phyloP scores from a whole-genome alignment of 768 basidiomycete species.

The Suillus tomentosus region DNA sequence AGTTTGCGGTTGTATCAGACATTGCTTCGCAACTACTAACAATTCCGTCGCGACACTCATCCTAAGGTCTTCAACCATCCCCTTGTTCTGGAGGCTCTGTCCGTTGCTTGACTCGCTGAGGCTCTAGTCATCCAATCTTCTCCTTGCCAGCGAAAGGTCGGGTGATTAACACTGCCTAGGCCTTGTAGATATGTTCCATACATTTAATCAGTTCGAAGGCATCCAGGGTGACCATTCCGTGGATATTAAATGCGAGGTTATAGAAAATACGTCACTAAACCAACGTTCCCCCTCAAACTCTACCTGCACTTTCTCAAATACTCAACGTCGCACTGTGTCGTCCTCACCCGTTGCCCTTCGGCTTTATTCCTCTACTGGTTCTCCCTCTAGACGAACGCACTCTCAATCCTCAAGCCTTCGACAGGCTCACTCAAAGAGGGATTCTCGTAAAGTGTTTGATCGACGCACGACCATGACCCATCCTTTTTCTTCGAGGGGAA shows the following conservation, averaged over 20 bases:
- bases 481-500: slow-evolving; percentile 24
- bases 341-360: slow-evolving; percentile 35
- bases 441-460: slow-evolving; percentile 33
- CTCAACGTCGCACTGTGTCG: slow-evolving; percentile 24
- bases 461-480: slow-evolving; percentile 19
- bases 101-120: slow-evolving; percentile 19
- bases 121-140: slow-evolving; percentile 16
- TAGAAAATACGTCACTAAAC: slow-evolving; percentile 29
- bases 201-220: slow-evolving; percentile 37
- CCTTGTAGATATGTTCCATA: slow-evolving; percentile 36
- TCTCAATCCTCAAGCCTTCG: slow-evolving; percentile 35
- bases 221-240: slow-evolving; percentile 21
- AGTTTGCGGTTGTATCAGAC: slow-evolving; percentile 16
- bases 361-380: slow-evolving; percentile 32
- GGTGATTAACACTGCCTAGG: slow-evolving; percentile 48
- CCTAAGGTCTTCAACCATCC: slow-evolving; percentile 27
- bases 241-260: slow-evolving; percentile 52
- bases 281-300: slow-evolving; percentile 38
- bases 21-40: slow-evolving; percentile 24
- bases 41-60: slow-evolving; percentile 27
- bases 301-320: slow-evolving; percentile 14
- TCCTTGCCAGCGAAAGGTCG: slow-evolving; percentile 13
- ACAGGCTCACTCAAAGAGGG: slow-evolving; percentile 25
- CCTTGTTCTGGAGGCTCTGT: slow-evolving; percentile 28
- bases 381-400: slow-evolving; percentile 39